Evolutionary conservation across 2,329 filamentous ascomycete genomes (phyloP), one percentile per base, ranked within the genome.

Genomic region (Fusarium longipes): DNA sequence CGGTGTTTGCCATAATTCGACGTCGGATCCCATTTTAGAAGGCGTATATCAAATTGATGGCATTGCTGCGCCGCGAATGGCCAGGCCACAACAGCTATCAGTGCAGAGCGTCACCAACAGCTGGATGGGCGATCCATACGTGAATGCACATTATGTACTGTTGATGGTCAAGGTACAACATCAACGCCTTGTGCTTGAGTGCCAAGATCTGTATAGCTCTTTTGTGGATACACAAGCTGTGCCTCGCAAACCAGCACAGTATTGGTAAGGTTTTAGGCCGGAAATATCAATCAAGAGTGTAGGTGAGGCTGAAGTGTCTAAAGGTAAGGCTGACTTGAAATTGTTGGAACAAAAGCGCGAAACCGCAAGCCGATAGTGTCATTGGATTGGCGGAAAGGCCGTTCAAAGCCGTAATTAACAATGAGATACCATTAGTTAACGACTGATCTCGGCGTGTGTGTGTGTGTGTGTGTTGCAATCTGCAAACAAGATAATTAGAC

Each of bases 401-500:
- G 45, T 43, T 47, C 32, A 29, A 59, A 62, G 32, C 43, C 57
- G 47, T 43, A 33, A 48, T 60, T 57, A 35, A 35, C 53, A 62
- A 57, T 60, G 70, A 67, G 64, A 61, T 68, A 53, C 50, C 30
- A 55, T 24, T 57, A 44, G 44, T 63, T 56, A 61, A 49, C 47
- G 50, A 51, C 47, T 56, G 51, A 53, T 53, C 57, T 36, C 38
- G 22, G 61, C 40, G 27, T 48, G n/a, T n/a, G n/a, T n/a, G n/a
- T n/a, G n/a, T n/a, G n/a, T n/a, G n/a, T n/a, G n/a, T n/a, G n/a
- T 47, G 30, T 47, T 57, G 58, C 25, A 67, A 63, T 66, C 66
- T 69, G 53, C 58, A 68, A 45, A 47, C 52, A 49, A 42, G 52
- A 50, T 54, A 56, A 56, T 24, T 48, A 25, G 45, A 12, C 30